phyloP scores from a whole-genome alignment of 495 filamentous ascomycete species.

The Penicillium simplicissimum region DNA sequence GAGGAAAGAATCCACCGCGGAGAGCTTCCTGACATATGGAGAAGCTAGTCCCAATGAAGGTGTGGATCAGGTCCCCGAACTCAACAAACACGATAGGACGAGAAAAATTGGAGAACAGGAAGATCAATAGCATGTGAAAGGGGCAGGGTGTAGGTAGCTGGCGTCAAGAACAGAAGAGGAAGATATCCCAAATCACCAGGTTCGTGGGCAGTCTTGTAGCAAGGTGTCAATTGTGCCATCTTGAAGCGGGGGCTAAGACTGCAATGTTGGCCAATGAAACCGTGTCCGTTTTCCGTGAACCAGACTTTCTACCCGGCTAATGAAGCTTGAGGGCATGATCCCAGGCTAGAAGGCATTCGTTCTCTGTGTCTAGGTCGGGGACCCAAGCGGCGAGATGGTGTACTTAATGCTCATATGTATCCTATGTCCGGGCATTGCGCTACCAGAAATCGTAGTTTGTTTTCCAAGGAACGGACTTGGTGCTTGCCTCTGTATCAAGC shows the following conservation, averaged over 20 bases:
- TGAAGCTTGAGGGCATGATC: background rate
- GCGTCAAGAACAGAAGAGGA: background rate
- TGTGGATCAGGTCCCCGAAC: background rate
- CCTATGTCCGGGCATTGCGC: no score
- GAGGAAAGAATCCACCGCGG: slow-evolving; percentile 9
- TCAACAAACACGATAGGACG: slow-evolving; percentile 8
- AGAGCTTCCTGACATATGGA: slow-evolving; percentile 8
- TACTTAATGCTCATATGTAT: no score
- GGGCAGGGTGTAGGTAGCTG: background rate
- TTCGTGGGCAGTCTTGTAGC: background rate
- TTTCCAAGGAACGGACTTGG: no score
- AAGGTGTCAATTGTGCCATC: background rate
- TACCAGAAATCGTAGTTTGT: no score
- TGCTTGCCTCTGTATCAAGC: no score
- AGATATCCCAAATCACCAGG: background rate
- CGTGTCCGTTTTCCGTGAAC: background rate
- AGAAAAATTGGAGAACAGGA: background rate
- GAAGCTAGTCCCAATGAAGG: slow-evolving; percentile 9
- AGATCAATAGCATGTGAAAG: slow-evolving; percentile 1
- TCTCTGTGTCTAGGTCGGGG: no score
- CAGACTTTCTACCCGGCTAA: background rate
- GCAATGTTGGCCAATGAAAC: background rate
- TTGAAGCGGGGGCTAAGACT: background rate
- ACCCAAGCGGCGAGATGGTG: no score
- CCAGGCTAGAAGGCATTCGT: background rate